Evolutionary conservation across 306 rosid species (phyloP), one percentile per base, ranked within the genome.

Genomic region (Trichosanthes truncata): DNA sequence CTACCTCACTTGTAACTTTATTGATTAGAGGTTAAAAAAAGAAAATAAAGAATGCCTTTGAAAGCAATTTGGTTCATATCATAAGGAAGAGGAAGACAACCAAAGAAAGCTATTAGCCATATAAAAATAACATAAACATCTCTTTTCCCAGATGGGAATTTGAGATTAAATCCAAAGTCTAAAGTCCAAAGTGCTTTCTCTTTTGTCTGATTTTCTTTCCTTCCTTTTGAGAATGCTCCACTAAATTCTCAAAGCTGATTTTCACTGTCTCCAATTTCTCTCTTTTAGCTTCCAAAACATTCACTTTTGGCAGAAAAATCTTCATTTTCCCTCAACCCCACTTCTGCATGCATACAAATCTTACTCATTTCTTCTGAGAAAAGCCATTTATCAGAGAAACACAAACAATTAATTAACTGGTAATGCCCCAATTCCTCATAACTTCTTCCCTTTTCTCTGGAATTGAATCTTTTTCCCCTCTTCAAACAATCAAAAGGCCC

Each of bases 211-310:
- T 68, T 68, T 67, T 68, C 31, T 41, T 68, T 18, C 26, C 1
- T 31, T 15, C 69, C 52, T 68, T 68, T 68, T 68, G 75, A 68
- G 53, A 68, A 68, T 11, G 52, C 75, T 68, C 75, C 75, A 68
- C 75, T 68, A 4, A 41, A 72, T 9, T 43, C 81, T 29, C 77
- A 72, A 72, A 15, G 77, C 77, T 72, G 77, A 13, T 25, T 72
- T 23, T 43, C 57, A 21, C 52, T 48, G 52, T 31, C 52, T 17
- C 74, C 31, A 3, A 66, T 68, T 40, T 41, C 75, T 66, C 48
- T 68, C 75, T 68, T 68, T 68, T 68, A 4, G 52, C 67, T 48
- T 74, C 82, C 33, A 80, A 76, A 33, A 38, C 29, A 55, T 1
- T 14, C 76, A 43, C 35, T 69, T 40, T 69, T 69, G 35, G 9